Percentiles rank a stretch among this genome's conserved stretches.
Evolutionary conservation across 805 yeast genomes (phyloP).

Genomic region (Yamadazyma endophytica): DNA sequence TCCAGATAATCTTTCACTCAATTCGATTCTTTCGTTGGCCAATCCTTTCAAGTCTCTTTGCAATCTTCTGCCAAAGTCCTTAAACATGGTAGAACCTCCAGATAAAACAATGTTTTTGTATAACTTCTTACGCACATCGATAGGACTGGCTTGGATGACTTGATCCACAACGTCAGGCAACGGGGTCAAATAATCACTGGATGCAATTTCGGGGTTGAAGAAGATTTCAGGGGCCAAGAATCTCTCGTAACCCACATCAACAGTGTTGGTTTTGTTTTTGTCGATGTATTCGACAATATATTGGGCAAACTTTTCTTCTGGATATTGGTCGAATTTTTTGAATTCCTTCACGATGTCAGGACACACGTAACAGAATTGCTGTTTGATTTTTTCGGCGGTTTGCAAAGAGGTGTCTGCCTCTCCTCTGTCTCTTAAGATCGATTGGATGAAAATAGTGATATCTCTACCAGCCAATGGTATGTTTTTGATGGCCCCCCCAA

Average conservation of each 20-base stretch:
- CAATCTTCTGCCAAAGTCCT: conserved; percentile 94
- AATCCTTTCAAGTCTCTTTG: conserved; percentile 89
- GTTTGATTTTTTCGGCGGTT: conserved; percentile 96
- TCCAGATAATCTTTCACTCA: conserved; percentile 72
- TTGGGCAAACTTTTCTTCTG: conserved; percentile 85
- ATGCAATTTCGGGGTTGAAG: conserved; percentile 96
- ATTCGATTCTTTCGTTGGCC: conserved; percentile 83
- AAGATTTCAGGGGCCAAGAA: conserved; percentile 99
- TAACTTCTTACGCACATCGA: conserved; percentile 95
- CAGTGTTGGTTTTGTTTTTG: conserved; percentile 46
- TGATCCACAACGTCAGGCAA: conserved; percentile 94
- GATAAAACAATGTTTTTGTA: conserved; percentile 93
- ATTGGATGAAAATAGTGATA: conserved; percentile 90
- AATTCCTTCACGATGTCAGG: conserved; percentile 98
- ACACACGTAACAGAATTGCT: conserved; percentile 93
- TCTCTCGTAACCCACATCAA: conserved; percentile 96
- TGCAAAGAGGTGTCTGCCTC: conserved; percentile 89
- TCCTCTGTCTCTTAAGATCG: conserved; percentile 92
- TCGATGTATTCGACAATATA: conserved; percentile 83
- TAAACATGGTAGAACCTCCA: conserved; percentile 99
- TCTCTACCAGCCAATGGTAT: conserved; percentile 99
- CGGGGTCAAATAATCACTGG: conserved; percentile 93
- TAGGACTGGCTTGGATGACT: conserved; percentile 92
- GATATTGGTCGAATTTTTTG: conserved; percentile 88
- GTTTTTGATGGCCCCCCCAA: conserved; percentile 95